These are phyloP conservation scores for Apiotrichum domesticum DNA, from an alignment of 1,284 basidiomycete genomes.

Conservation along the genomic window DNA sequence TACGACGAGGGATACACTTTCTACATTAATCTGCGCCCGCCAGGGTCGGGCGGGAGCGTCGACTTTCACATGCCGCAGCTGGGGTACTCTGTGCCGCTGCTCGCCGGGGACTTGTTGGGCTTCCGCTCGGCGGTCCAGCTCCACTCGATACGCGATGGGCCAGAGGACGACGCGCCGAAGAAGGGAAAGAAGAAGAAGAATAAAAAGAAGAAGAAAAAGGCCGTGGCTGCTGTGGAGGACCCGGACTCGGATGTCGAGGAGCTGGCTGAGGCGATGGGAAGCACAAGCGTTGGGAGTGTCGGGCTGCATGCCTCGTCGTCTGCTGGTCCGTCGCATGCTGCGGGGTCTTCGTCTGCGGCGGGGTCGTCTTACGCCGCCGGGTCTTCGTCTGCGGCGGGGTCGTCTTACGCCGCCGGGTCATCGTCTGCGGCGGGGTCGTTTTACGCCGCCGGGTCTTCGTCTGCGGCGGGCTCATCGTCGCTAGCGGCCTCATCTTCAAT, in stretches of 20 bases:
- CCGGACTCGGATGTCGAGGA: background rate
- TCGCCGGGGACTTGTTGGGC: background rate
- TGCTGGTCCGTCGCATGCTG: background rate
- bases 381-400: background rate
- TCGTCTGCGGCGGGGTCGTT: background rate
- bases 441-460: background rate
- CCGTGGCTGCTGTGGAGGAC: background rate
- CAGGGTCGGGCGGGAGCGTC: background rate
- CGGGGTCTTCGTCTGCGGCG: background rate
- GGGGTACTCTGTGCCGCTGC: background rate
- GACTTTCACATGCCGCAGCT: background rate
- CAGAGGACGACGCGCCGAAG: background rate
- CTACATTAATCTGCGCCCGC: constrained; percentile 1
- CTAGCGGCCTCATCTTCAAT: background rate
- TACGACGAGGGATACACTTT: background rate
- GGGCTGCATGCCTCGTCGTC: too few relatives aligned
- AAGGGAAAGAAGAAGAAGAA: constrained; percentile 5
- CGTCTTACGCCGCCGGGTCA: background rate
- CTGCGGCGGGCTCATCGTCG: background rate
- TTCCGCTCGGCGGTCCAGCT: background rate
- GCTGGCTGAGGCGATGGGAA: background rate
- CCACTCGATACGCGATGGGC: background rate
- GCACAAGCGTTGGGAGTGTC: background rate
- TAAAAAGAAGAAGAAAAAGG: constrained; percentile 1
- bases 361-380: background rate